Evolutionary conservation across 345 rosid species (phyloP).

Genomic region (Salix udensis): DNA sequence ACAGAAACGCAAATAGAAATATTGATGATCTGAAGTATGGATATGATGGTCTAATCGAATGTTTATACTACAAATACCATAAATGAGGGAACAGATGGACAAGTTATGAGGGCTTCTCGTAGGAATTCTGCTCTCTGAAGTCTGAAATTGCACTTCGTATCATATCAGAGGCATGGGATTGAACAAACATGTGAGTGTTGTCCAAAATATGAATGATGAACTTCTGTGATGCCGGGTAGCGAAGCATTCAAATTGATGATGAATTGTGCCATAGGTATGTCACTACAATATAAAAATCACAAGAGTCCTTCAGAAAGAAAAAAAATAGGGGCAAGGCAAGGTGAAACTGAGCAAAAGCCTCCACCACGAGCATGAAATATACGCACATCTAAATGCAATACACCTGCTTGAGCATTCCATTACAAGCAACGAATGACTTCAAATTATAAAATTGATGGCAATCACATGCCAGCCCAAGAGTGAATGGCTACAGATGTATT

Average conservation of each 20-base stretch:
- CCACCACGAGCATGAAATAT: no score
- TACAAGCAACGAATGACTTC: no score
- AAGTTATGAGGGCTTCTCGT: slow-evolving; percentile 65
- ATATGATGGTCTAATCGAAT: not conserved
- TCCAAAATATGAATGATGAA: slow-evolving; percentile 76
- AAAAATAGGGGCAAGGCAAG: not conserved
- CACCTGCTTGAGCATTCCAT: no score
- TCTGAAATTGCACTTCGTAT: slow-evolving; percentile 69
- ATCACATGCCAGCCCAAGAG: no score
- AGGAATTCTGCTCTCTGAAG: slow-evolving; percentile 80
- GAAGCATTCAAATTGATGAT: slow-evolving; percentile 64
- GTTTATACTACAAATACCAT: not conserved
- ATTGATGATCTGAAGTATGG: not conserved
- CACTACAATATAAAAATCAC: slow-evolving; percentile 38
- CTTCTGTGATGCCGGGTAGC: slow-evolving; percentile 71
- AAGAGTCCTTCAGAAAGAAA: not conserved
- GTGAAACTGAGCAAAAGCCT: no score
- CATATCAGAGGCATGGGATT: slow-evolving; percentile 62
- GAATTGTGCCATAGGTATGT: slow-evolving; percentile 82
- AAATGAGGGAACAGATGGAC: no score
- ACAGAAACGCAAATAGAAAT: not conserved
- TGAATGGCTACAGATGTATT: no score
- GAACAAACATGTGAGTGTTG: slow-evolving; percentile 71
- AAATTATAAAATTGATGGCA: no score
- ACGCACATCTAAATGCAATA: no score